Evolutionary conservation across 768 basidiomycete genomes (phyloP).

Genomic region (Psilocybe cyanescens): DNA sequence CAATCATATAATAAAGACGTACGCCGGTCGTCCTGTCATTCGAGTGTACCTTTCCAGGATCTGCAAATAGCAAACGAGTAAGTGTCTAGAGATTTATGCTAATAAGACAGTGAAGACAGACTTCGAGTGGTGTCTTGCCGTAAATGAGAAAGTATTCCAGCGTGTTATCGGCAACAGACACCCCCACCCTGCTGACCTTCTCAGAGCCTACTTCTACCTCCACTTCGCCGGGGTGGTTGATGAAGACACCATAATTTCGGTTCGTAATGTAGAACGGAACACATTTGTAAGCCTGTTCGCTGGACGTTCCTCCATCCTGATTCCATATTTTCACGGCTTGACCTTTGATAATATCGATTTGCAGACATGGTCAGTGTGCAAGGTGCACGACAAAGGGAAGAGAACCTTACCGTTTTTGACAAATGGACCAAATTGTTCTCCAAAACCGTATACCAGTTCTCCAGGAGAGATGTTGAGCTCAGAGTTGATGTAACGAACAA

Average conservation of each 20-base stretch:
- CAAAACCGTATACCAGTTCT: slow-evolving; percentile 74
- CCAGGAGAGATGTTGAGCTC: slow-evolving; percentile 71
- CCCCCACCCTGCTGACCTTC: slow-evolving; percentile 65
- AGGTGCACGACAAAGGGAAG: slow-evolving; percentile 13
- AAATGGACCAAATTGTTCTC: slow-evolving; percentile 76
- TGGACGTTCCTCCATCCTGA: slow-evolving; percentile 75
- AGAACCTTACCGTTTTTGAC: slow-evolving; percentile 69
- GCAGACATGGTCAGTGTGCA: not conserved
- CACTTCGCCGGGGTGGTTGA: slow-evolving; percentile 78
- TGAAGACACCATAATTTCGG: slow-evolving; percentile 74
- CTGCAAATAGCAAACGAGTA: slow-evolving; percentile 25
- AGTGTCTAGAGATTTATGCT: not conserved
- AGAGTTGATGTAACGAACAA: slow-evolving; percentile 53
- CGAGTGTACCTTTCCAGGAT: slow-evolving; percentile 65
- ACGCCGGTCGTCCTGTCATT: slow-evolving; percentile 66
- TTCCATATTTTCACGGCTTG: slow-evolving; percentile 72
- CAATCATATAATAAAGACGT: not conserved
- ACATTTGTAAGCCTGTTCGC: slow-evolving; percentile 69
- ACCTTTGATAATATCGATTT: slow-evolving; percentile 32
- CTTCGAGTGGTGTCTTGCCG: slow-evolving; percentile 67
- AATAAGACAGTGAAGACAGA: slow-evolving; percentile 28
- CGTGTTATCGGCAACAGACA: slow-evolving; percentile 62
- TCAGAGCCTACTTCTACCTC: slow-evolving; percentile 75
- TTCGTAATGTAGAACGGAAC: slow-evolving; percentile 74
- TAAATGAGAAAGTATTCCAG: slow-evolving; percentile 77